Conservation (phyloP, 2,329 filamentous ascomycete genomes). For the Lojkania enalia region DNA sequence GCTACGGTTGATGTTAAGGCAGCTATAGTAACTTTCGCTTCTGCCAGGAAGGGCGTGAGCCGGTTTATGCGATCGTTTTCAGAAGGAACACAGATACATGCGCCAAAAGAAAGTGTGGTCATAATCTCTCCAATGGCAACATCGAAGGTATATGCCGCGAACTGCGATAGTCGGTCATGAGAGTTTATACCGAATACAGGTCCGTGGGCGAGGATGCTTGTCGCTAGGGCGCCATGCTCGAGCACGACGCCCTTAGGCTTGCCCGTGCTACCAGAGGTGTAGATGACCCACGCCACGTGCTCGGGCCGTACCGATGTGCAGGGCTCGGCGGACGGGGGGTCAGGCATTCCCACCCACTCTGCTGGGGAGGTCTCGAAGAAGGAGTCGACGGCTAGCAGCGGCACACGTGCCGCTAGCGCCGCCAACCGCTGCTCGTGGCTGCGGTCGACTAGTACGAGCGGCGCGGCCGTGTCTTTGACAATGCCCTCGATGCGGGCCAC, state of each 20-base stretch:
- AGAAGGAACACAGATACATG: constrained; percentile 61
- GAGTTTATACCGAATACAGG: constrained; percentile 7
- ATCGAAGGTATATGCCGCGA: constrained; percentile 61
- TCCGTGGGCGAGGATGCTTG: constrained; percentile 9
- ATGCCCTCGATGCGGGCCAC: constrained; percentile 27
- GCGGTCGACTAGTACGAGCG: constrained; percentile 8
- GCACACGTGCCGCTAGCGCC: not conserved
- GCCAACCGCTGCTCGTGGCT: no score
- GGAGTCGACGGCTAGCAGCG: not conserved
- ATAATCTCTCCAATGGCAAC: constrained; percentile 59
- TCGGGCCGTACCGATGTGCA: constrained; percentile 24
- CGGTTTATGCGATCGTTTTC: constrained; percentile 56
- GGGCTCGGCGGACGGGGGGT: constrained; percentile 6
- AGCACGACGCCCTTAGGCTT: constrained; percentile 59
- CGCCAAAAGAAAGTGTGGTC: constrained; percentile 59
- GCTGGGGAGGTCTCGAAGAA: not conserved
- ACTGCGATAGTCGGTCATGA: constrained; percentile 41
- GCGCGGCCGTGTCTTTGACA: constrained; percentile 15
- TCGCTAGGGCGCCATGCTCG: constrained; percentile 13
- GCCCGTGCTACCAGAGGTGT: constrained; percentile 47
- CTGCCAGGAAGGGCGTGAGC: constrained; percentile 54
- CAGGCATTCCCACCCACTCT: constrained; percentile 2
- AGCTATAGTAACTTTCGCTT: constrained; percentile 58
- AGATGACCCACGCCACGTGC: constrained; percentile 61
- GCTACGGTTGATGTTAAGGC: constrained; percentile 61